Evolutionary conservation across 2,329 filamentous ascomycete species (phyloP), one percentile per base, ranked within the genome.

Genomic region (Apiospora hydei): DNA sequence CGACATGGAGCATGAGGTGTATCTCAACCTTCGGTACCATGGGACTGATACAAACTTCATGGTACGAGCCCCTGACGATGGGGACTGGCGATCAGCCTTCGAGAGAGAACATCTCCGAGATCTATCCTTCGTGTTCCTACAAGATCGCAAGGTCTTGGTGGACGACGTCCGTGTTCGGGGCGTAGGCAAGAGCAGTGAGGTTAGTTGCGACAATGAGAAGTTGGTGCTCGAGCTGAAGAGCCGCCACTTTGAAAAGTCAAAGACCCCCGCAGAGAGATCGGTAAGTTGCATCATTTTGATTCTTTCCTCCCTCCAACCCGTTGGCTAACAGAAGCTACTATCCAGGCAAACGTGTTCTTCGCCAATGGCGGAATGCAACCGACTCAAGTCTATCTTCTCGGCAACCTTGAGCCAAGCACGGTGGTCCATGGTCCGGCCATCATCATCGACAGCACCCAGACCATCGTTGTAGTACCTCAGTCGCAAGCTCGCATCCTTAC

Each of bases 371-470:
- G 70, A 13, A 80, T 78, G 78, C 70, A 70, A 3, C 69, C 78
- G 3, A 76, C 77, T 0, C 74, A 72, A 3, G 74, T 82, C 7
- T 82, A 78, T 66, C 75, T 74, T 8, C 76, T 82, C 10, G 76
- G 74, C 13, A 61, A 73, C 8, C 71, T 81, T 11, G 10, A 1
- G 67, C 74, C 74, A 57, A 74, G 75, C 2, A 72, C 72, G 18
- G 69, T 72, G 0, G 75, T 83, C 26, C 61, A 71, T 2, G 82
- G 82, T 0, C 82, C 82, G 0, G 81, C 82, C 0, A 67, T 94
- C 77, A 87, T 94, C 70, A 91, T 92, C 41, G 93, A 92, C 41
- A 88, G 90, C 53, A 92, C 90, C 0, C 93, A 95, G 79, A 95
- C 93, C 0, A 93, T 95, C 72, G 90, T 94, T 3, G 88, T 95